Conservation (phyloP, 2,329 filamentous ascomycete species). For the Alternaria gansuensis region DNA sequence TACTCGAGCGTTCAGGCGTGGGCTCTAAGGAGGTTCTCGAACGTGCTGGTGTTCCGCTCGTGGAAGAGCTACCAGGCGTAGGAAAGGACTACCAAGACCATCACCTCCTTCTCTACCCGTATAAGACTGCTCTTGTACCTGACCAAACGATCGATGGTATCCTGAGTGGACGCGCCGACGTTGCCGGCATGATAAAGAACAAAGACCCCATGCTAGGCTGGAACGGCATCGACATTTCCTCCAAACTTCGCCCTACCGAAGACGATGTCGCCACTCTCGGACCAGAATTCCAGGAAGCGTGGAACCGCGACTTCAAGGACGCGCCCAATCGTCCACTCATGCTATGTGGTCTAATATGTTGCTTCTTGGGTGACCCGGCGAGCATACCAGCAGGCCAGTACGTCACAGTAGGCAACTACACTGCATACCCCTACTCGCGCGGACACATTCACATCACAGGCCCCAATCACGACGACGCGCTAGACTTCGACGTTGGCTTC, state of each 20-base stretch:
- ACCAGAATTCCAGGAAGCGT: constrained; percentile 62
- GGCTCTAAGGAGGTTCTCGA: constrained; percentile 62
- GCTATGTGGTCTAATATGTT: constrained; percentile 54
- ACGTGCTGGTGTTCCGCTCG: constrained; percentile 61
- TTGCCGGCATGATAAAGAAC: constrained; percentile 57
- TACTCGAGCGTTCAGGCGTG: constrained; percentile 71
- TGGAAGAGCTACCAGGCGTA: constrained; percentile 68
- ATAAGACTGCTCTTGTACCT: constrained; percentile 58
- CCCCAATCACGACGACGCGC: constrained; percentile 55
- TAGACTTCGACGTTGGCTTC: constrained; percentile 68
- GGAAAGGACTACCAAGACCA: constrained; percentile 72
- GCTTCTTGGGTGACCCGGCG: constrained; percentile 45
- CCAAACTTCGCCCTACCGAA: constrained; percentile 65
- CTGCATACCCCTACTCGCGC: constrained; percentile 68
- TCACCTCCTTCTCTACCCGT: constrained; percentile 63
- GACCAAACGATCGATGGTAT: constrained; percentile 65
- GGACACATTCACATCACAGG: constrained; percentile 68
- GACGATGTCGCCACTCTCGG: constrained; percentile 63
- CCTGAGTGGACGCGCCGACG: constrained; percentile 59
- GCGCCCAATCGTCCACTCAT: constrained; percentile 60
- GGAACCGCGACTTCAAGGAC: constrained; percentile 65
- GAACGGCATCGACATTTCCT: constrained; percentile 65
- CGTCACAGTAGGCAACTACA: constrained; percentile 63
- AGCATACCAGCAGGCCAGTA: constrained; percentile 59
- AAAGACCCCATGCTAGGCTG: constrained; percentile 64